These are phyloP conservation scores for Zymoseptoria ardabiliae DNA, from an alignment of 2,329 filamentous ascomycete species.

Conservation along the genomic window DNA sequence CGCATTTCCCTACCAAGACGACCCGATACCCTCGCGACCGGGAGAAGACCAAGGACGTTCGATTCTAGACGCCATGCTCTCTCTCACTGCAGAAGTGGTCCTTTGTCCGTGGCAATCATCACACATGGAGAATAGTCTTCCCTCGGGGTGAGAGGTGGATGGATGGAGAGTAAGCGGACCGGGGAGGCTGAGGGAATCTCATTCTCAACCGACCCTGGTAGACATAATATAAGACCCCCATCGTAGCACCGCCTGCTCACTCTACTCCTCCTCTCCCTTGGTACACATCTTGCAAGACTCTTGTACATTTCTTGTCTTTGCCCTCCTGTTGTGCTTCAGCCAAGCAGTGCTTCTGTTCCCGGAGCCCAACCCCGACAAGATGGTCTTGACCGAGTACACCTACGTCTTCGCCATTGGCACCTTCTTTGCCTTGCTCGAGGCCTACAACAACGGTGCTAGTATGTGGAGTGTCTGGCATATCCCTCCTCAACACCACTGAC, in stretches of 20 bases:
- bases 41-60: background rate
- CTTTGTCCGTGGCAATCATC: too few relatives aligned
- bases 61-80: too few relatives aligned
- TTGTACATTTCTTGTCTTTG: background rate
- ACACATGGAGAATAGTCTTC: too few relatives aligned
- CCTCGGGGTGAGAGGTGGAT: too few relatives aligned
- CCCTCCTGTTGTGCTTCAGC: background rate
- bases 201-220: too few relatives aligned
- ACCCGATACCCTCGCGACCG: background rate
- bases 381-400: constrained; percentile 47
- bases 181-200: too few relatives aligned
- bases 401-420: constrained; percentile 59
- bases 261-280: background rate
- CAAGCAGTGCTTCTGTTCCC: too few relatives aligned
- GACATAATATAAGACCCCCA: too few relatives aligned
- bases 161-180: too few relatives aligned
- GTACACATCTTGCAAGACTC: background rate
- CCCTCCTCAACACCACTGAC: background rate
- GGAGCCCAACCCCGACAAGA: constrained; percentile 17
- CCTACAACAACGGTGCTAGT: constrained; percentile 56
- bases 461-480: constrained; percentile 1
- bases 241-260: background rate
- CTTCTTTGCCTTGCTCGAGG: constrained; percentile 59
- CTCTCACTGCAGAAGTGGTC: too few relatives aligned
- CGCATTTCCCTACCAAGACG: background rate